These are phyloP conservation scores for Pseudopyrenochaeta lycopersici DNA, from an alignment of 2,329 filamentous ascomycete genomes.

Conservation along the genomic window DNA sequence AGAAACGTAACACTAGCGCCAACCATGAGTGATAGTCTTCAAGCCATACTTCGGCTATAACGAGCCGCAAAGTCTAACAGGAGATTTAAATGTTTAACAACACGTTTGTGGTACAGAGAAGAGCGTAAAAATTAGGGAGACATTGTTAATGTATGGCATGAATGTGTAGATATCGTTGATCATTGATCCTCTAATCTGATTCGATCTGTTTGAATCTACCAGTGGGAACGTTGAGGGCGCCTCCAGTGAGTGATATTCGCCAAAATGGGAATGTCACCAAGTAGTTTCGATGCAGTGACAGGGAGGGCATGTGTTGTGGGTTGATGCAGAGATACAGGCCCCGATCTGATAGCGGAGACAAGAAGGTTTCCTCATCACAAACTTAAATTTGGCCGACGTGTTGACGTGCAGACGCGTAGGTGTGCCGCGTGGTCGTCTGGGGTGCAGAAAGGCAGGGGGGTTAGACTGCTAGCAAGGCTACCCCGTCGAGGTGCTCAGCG, in stretches of 20 bases:
- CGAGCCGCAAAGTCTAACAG: neutral
- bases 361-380: neutral
- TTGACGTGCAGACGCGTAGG: neutral
- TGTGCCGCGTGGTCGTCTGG: neutral
- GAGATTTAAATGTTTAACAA: neutral
- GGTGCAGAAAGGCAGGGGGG: neutral
- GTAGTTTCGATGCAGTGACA: neutral
- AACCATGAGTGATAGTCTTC: neutral
- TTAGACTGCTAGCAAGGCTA: neutral
- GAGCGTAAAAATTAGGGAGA: neutral
- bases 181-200: neutral
- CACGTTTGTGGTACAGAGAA: too few relatives aligned
- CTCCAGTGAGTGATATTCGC: neutral
- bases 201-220: too few relatives aligned
- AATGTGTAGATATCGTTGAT: neutral
- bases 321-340: neutral
- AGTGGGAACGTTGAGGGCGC: neutral
- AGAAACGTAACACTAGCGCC: neutral
- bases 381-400: neutral
- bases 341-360: neutral
- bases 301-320: neutral
- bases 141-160: neutral
- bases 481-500: neutral
- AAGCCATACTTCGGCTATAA: neutral
- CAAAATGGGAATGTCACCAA: neutral